Evolutionary conservation across 208 protist species (phyloP).

Genomic region (Leishmania lainsoni): DNA sequence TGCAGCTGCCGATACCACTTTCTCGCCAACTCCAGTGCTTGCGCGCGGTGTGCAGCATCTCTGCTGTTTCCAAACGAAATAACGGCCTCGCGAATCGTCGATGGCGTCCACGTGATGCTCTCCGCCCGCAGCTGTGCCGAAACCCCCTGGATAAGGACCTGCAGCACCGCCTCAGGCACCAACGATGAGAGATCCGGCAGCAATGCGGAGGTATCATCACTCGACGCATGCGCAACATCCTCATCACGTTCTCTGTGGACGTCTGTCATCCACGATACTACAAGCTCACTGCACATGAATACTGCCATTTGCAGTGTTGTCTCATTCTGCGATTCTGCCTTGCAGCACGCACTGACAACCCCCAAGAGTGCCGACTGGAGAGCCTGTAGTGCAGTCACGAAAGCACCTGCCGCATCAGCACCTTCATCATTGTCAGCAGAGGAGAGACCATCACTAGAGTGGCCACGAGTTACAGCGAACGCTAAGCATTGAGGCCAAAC

Average conservation of each 20-base stretch:
- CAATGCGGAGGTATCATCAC: neutral
- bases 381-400: neutral
- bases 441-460: neutral
- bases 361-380: constrained; percentile 26
- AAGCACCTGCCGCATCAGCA: neutral
- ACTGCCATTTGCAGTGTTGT: neutral
- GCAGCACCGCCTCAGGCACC: constrained; percentile 1
- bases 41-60: constrained; percentile 15
- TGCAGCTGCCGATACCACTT: constrained; percentile 33
- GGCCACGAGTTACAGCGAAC: no score
- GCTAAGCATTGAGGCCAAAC: neutral
- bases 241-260: neutral
- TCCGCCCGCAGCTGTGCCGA: constrained; percentile 2
- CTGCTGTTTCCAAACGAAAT: constrained; percentile 11
- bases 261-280: constrained; percentile 4
- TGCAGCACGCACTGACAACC: neutral
- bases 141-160: neutral
- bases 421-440: neutral
- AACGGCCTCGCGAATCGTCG: constrained; percentile 16
- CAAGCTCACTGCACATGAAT: constrained; percentile 6
- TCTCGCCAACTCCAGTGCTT: constrained; percentile 11
- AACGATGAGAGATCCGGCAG: constrained; percentile 1
- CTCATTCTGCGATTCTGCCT: neutral
- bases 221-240: neutral
- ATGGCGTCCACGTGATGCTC: constrained; percentile 23